A percentile compares a stretch with the other conserved stretches of the same genome.
phyloP scores from a whole-genome alignment of 1,139 yeast genomes.

The Keqinozyma sinolaborantium region DNA sequence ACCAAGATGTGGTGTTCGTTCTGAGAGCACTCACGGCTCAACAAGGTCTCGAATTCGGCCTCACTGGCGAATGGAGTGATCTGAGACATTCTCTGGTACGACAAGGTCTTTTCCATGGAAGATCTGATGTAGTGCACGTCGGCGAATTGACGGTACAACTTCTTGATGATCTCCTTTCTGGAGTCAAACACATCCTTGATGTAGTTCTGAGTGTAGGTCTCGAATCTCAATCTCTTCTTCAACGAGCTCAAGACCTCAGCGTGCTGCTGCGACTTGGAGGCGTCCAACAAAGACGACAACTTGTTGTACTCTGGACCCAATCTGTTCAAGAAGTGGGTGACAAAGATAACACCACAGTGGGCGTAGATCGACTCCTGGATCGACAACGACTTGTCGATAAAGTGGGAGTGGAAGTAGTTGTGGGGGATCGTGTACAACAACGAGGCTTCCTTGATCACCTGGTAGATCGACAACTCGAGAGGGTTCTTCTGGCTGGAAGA shows the following conservation, averaged over 20 bases:
- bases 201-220: constrained; percentile 85
- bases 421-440: constrained; percentile 88
- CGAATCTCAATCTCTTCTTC: constrained; percentile 88
- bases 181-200: constrained; percentile 74
- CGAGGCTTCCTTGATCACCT: constrained; percentile 92
- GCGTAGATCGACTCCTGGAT: constrained; percentile 94
- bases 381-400: constrained; percentile 75
- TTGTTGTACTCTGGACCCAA: constrained; percentile 87
- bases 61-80: constrained; percentile 73
- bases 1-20: constrained; percentile 79
- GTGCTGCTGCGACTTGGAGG: constrained; percentile 56
- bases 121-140: constrained; percentile 81
- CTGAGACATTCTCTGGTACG: constrained; percentile 82
- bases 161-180: constrained; percentile 71
- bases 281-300: constrained; percentile 61
- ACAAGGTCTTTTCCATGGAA: constrained; percentile 74
- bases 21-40: constrained; percentile 72
- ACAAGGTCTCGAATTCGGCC: constrained; percentile 66
- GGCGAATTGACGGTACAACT: constrained; percentile 89
- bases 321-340: constrained; percentile 90
- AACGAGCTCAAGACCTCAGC: constrained; percentile 75
- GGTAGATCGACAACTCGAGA: constrained; percentile 77
- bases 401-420: constrained; percentile 72
- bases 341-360: constrained; percentile 89
- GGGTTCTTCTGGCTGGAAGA: constrained; percentile 48